Base-by-base conservation (phyloP, 2,329 filamentous ascomycete genomes). In the Davidsoniella eucalypti region DNA sequence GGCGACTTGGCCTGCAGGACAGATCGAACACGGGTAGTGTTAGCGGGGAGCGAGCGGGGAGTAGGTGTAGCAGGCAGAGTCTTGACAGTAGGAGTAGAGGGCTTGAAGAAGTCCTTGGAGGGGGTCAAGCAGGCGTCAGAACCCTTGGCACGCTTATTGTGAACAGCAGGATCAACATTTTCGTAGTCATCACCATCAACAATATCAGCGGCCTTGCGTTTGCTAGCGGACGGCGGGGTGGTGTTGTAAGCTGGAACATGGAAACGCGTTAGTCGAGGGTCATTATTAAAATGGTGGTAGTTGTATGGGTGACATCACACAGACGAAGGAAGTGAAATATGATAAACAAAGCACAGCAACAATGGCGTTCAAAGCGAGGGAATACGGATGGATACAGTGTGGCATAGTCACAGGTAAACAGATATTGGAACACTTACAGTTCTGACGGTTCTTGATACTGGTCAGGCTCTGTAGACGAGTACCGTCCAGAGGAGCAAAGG, bases 361-460 rank as follows among this genome's bases (percentile, higher is more conserved):
- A 46, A 46, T n/a, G 44, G n/a, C 2, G 26, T 33, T 29, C 26
- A 29, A 7, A 29, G 10, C 7, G 5, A 29, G 26, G 26, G 3
- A 10, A 7, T 33, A 23, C 5, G 21, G 5, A 23, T 33, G 8
- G 29, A 12, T 12, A 33, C 12, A 33, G 29, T 2, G 4, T 33
- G 29, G 7, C 29, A 4, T 4, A 12, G 29, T 33, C 29, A 33
- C 29, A 33, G 29, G 29, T 9, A 33, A 12, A 33, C 8, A 33
- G 29, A 10, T 25, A 45, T 14, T 29, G 29, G 25, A 43, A 17
- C 8, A 69, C 73, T 57, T 73, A 82, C 78, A 73, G 70, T 81
- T 81, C 61, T 88, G 84, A 64, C 80, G 72, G 64, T 88, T 88
- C 70, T 87, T 90, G 47, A 81, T 66, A 65, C 78, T 86, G 23